Conservation (phyloP, 148 eudicot species). For the Fagopyrum homotropicum region DNA sequence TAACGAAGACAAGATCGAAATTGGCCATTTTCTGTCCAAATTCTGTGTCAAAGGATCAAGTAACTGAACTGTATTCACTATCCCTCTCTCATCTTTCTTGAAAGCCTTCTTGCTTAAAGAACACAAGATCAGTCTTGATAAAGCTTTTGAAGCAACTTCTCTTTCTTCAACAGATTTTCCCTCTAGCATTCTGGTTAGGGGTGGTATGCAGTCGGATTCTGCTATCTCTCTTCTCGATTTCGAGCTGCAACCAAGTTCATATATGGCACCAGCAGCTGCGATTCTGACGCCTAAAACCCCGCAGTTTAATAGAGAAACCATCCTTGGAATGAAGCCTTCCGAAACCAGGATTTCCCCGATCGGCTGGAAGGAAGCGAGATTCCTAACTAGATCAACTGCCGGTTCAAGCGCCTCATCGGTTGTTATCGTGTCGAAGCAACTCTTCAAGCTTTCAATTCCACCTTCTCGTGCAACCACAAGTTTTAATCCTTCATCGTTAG, state of each 20-base stretch:
- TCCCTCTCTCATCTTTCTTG: conserved; percentile 64
- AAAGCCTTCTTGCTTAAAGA: conserved; percentile 43
- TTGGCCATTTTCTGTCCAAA: conserved; percentile 57
- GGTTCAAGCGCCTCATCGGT: conserved; percentile 36
- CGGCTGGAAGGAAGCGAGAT: conserved; percentile 37
- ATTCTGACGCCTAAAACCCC: conserved; percentile 62
- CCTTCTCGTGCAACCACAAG: conserved; percentile 57
- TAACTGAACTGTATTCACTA: conserved; percentile 48
- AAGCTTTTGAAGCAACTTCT: conserved; percentile 57
- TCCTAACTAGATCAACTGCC: conserved; percentile 40
- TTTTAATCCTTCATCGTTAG: conserved; percentile 50
- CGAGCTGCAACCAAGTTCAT: conserved; percentile 44
- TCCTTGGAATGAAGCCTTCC: conserved; percentile 37
- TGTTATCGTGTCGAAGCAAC: conserved; percentile 58
- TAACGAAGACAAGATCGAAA: conserved; percentile 38
- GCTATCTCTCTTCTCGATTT: conserved; percentile 67
- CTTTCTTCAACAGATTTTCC: conserved; percentile 74
- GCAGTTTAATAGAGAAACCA: conserved; percentile 40
- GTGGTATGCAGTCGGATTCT: conserved; percentile 52
- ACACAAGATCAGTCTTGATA: conserved; percentile 43
- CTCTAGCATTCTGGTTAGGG: conserved; percentile 56
- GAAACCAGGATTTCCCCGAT: conserved; percentile 45
- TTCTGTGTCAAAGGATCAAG: conserved; percentile 49
- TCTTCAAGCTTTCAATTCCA: conserved; percentile 54
- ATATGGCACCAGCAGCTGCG: conserved; percentile 62